Evolutionary conservation across 345 rosid species (phyloP), one percentile per base, ranked within the genome.

Genomic region (Salix purpurea): DNA sequence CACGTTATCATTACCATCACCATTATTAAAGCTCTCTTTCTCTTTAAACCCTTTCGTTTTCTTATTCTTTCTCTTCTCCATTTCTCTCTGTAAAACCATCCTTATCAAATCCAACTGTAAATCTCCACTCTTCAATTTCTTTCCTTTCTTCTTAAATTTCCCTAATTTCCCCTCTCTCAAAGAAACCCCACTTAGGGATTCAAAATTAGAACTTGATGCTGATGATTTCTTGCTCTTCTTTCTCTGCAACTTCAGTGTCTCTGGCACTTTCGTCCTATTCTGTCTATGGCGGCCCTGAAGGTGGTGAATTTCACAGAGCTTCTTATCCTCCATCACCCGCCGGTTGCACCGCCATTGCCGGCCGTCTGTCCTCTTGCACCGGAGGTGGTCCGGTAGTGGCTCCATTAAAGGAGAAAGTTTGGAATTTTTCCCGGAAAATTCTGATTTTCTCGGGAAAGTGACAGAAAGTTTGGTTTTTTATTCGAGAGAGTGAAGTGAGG

Each of bases 341-440:
- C 93, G 82, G 75, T 77, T 81, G 89, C 99, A 96, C 84, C 99
- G 83, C 99, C 99, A 93, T 83, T 88, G 88, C 85, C 91, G 83
- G 13, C 99, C 98, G 75, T 96, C 99, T 8, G 96, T 93, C 71
- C 99, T 83, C 70, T 91, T 91, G 74, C 99, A 96, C 71, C 98
- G 92, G 37, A 90, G 88, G 81, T 92, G 88, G 80, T 96, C 97
- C 24, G 98, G 94, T 60, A 89, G 77, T 18, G 80, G 44, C 62
- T 71, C 84, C 32, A 82, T 90, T 39, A 69, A 71, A 50, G 42
- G 30, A 34, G 4, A 11, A 67, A 68, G 2, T 32, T 26, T 37
- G 11, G 19, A 73, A 67, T 19, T 79, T 81, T 70, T 75, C 81
- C 78, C 23, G 65, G 40, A 48, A 76, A 86, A 39, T 66, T n/a